Evolutionary conservation across 129 eudicot species (phyloP), one percentile per base, ranked within the genome.

Genomic region (Erigeron canadensis): DNA sequence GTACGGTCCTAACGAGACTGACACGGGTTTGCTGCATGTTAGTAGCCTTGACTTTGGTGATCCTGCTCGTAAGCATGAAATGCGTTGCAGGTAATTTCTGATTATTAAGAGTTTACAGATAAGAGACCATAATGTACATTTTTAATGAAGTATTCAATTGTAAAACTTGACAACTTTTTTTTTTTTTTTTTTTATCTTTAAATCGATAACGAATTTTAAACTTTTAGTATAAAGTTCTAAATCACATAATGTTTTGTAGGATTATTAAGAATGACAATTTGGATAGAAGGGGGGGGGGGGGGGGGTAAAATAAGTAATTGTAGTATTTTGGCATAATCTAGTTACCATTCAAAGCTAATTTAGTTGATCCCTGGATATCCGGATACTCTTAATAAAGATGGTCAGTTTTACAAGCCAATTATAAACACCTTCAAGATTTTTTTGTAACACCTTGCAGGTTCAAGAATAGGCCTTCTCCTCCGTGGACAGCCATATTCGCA

Each of bases 21-120:
- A 92, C 64, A 87, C 87, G 6, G 95, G 96, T 8, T 66, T 86
- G 44, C 72, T 77, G 76, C 86, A 76, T 61, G 58, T 85, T 37
- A 86, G 91, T 70, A 56, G 79, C 51, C 96, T 89, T 72, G 95
- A 92, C 74, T 92, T 92, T 74, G 96, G 98, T 42, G 98, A 92
- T 78, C 98, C 98, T 67, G 65, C 87, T 22, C 74, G 98, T 69
- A 87, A 78, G 68, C 96, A 92, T 71, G 96, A 92, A 81, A 92
- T 92, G 96, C 95, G 84, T 77, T 94, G 98, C 96, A 87, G 98
- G 98, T 94, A 38, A 75, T 43, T 21, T 63, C 10, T 60, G 2
- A 28, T 28, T 28, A 28, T 28, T 28, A 28, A 3, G 34, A 28
- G 34, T 28, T 28, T 13, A 37, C 34, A 11, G 44, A 34, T 28